Percentiles rank a stretch among this genome's conserved stretches.
phyloP scores from a whole-genome alignment of 208 protist species.

The Balamuthia mandrillaris region DNA sequence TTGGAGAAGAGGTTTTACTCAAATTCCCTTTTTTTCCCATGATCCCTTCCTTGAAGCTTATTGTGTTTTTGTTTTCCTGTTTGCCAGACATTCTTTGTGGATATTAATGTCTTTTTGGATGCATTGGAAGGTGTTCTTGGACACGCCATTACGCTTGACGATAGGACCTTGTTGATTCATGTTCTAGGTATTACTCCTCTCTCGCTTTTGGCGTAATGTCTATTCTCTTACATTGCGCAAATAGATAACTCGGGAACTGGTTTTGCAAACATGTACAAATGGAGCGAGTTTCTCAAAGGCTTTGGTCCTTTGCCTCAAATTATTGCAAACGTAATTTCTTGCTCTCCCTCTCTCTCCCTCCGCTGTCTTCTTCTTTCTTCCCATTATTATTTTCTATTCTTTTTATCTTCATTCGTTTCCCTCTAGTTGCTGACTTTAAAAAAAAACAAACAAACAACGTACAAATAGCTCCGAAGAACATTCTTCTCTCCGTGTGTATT shows the following conservation, averaged over 20 bases:
- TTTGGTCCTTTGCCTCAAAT: slow-evolving; percentile 15
- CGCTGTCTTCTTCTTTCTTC: background rate
- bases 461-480: background rate
- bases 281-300: slow-evolving; percentile 32
- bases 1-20: background rate
- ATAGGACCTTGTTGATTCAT: background rate
- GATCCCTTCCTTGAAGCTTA: background rate
- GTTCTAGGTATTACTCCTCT: background rate
- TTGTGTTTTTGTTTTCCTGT: background rate
- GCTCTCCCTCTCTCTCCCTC: background rate
- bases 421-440: background rate
- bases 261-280: slow-evolving; percentile 26
- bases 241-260: slow-evolving; percentile 37
- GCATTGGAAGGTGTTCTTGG: background rate
- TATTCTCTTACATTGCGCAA: background rate
- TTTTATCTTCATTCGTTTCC: background rate
- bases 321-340: slow-evolving; percentile 32
- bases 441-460: too few species aligned
- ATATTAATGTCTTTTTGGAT: background rate
- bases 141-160: background rate
- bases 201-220: background rate
- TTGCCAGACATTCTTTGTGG: background rate
- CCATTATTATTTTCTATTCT: too few species aligned
- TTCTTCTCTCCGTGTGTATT: slow-evolving; percentile 1
- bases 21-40: background rate